Conservation (phyloP, 257 asterid genomes). For the Petrea volubilis region DNA sequence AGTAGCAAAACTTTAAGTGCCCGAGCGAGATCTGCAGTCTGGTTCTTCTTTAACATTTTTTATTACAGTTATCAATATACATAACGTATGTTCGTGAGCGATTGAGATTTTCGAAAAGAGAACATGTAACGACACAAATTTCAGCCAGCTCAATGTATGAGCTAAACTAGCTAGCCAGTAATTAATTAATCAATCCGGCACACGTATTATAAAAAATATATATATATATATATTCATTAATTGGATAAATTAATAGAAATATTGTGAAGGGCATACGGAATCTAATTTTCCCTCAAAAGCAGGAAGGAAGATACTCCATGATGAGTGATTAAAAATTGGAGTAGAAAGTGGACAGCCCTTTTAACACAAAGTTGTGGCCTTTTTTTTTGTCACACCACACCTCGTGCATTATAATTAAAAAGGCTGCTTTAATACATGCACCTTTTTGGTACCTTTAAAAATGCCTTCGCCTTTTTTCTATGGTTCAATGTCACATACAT, state of each 20-base stretch:
- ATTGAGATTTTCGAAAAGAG: no score
- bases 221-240: no score
- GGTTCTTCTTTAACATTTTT: not conserved
- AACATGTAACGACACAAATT: no score
- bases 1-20: not conserved
- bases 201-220: no score
- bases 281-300: conserved; percentile 70
- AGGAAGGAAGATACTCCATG: conserved; percentile 63
- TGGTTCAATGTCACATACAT: no score
- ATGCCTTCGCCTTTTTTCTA: conserved; percentile 38
- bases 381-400: conserved; percentile 34
- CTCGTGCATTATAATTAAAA: conserved; percentile 61
- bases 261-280: conserved; percentile 55
- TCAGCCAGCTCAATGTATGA: no score
- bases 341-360: conserved; percentile 99
- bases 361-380: conserved; percentile 78
- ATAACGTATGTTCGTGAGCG: no score
- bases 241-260: not conserved
- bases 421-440: conserved; percentile 56
- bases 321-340: conserved; percentile 23
- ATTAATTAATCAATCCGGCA: not conserved
- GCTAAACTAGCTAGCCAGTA: not conserved
- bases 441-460: conserved; percentile 55
- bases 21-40: not conserved
- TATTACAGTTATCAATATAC: no score